Conservation (phyloP, 176 grass and related monocot genomes). For the Pharus latifolius region DNA sequence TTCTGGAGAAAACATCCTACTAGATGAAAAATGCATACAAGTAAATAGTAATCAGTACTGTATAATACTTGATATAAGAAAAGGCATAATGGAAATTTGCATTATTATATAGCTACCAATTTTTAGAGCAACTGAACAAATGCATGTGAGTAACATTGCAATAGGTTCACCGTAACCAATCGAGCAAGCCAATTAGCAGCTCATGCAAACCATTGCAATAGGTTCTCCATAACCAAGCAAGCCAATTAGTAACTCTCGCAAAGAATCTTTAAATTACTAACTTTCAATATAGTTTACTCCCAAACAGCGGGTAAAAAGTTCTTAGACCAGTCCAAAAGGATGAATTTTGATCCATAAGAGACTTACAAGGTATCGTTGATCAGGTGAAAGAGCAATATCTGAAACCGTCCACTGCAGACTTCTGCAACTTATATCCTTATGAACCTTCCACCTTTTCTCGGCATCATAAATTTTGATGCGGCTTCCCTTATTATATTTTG, state of each 20-base stretch:
- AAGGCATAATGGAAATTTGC: not conserved
- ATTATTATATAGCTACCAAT: not conserved
- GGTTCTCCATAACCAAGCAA: not conserved
- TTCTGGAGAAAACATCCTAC: not conserved
- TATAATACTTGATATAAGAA: not conserved
- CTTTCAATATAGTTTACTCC: not conserved
- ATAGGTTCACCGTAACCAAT: not conserved
- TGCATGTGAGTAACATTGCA: not conserved
- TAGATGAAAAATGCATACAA: not conserved
- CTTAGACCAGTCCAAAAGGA: not conserved
- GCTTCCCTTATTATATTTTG: constrained; percentile 56
- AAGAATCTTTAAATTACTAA: not conserved
- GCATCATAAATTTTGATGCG: constrained; percentile 65
- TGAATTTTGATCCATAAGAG: not conserved
- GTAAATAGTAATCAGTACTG: not conserved
- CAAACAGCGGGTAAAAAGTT: not conserved
- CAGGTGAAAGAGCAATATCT: constrained; percentile 75
- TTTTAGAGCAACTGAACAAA: not conserved
- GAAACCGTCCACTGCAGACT: constrained; percentile 82
- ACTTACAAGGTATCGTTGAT: constrained; percentile 65
- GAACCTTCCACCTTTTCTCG: constrained; percentile 58
- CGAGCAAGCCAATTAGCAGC: not conserved
- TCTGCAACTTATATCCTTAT: constrained; percentile 71
- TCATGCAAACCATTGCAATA: not conserved
- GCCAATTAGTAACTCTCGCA: not conserved